Evolutionary conservation across 441 rosid species (phyloP).

Genomic region (Pelargonium exstipulatum): DNA sequence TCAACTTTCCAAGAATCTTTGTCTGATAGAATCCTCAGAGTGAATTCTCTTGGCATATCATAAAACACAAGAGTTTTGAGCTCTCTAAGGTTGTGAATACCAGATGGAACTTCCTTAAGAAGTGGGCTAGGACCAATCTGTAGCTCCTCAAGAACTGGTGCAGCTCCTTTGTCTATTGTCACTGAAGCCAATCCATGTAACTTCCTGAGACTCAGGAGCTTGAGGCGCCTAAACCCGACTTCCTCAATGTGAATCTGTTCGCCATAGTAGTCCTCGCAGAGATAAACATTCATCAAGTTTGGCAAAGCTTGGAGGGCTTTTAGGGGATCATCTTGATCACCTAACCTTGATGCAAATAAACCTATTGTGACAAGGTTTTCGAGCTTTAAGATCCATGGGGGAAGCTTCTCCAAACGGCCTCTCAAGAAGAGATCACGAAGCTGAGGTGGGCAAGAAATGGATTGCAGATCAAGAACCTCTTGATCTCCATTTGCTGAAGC

Average conservation of each 20-base stretch:
- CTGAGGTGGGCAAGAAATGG: conserved; percentile 6
- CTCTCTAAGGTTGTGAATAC: conserved; percentile 8
- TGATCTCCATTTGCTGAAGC: conserved; percentile 6
- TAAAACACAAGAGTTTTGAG: background rate
- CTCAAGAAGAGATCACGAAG: conserved; percentile 10
- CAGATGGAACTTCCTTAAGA: conserved; percentile 9
- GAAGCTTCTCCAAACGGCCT: conserved; percentile 7
- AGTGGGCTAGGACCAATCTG: background rate
- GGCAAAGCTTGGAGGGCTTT: conserved; percentile 11
- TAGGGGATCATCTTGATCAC: conserved; percentile 4
- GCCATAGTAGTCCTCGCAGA: background rate
- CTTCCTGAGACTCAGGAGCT: background rate
- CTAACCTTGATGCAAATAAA: conserved; percentile 3
- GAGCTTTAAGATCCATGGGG: conserved; percentile 11
- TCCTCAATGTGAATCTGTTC: conserved; percentile 6
- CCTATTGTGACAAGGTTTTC: background rate
- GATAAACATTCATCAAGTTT: conserved; percentile 5
- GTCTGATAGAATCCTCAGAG: background rate
- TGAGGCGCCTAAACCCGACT: conserved; percentile 8
- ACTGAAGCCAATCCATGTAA: background rate
- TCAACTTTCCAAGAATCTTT: background rate
- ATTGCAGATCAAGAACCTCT: conserved; percentile 8
- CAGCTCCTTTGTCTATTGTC: conserved; percentile 12
- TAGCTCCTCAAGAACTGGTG: conserved; percentile 15
- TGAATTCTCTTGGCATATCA: background rate